Evolutionary conservation across 1,139 yeast genomes (phyloP).

Genomic region (Scheffersomyces parashehatae): DNA sequence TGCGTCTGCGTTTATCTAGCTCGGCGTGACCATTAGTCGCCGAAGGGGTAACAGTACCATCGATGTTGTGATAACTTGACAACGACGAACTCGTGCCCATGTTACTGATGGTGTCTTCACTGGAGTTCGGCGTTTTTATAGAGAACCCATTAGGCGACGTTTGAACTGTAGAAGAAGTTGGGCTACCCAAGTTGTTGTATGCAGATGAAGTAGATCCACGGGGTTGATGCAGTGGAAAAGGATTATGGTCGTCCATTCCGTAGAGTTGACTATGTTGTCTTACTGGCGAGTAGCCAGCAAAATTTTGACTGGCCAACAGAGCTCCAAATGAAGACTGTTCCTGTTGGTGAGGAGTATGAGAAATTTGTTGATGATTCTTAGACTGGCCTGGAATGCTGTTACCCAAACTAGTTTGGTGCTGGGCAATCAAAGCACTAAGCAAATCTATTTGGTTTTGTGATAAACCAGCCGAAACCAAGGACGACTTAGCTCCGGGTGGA

Average conservation of each 20-base stretch:
- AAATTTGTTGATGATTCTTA: slow-evolving; percentile 4
- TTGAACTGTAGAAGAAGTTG: slow-evolving; percentile 3
- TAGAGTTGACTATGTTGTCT: slow-evolving; percentile 24
- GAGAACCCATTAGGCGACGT: background rate
- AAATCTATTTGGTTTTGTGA: slow-evolving; percentile 70
- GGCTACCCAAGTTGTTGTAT: background rate
- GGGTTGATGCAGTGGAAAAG: background rate
- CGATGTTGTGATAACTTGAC: slow-evolving; percentile 1
- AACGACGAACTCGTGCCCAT: slow-evolving; percentile 1
- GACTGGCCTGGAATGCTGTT: slow-evolving; percentile 16
- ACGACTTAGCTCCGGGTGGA: slow-evolving; percentile 69
- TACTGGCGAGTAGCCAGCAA: slow-evolving; percentile 16
- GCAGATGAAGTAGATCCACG: background rate
- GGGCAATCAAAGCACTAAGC: slow-evolving; percentile 69
- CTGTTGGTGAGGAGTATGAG: slow-evolving; percentile 2
- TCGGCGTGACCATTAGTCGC: slow-evolving; percentile 28
- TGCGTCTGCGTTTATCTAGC: slow-evolving; percentile 67
- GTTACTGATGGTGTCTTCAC: slow-evolving; percentile 6
- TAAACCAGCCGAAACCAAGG: slow-evolving; percentile 65
- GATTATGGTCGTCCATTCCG: background rate
- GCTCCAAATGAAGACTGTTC: background rate
- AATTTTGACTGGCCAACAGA: background rate
- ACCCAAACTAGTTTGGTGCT: slow-evolving; percentile 51
- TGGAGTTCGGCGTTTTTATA: slow-evolving; percentile 5
- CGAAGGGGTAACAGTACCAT: background rate